A percentile compares a stretch with the other conserved stretches of the same genome.
phyloP scores from a whole-genome alignment of 441 rosid species.

The Brassica balearica region DNA sequence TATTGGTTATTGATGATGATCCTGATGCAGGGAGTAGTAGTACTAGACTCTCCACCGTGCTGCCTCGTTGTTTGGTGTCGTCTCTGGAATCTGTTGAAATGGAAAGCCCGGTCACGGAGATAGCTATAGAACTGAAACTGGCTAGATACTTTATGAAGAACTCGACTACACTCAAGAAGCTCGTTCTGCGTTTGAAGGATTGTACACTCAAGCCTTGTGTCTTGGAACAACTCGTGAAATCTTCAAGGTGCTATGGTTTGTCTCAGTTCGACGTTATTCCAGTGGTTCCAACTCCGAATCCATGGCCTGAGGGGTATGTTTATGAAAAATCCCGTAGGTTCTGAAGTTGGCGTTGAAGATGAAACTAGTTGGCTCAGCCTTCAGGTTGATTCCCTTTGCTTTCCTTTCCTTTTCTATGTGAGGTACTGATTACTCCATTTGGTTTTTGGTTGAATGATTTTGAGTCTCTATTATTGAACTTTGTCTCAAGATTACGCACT shows the following conservation, averaged over 20 bases:
- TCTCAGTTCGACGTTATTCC: constrained; percentile 15
- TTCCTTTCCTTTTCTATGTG: neutral
- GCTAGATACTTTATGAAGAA: constrained; percentile 24
- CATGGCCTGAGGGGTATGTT: neutral
- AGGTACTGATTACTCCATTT: neutral
- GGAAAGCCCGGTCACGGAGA: constrained; percentile 13
- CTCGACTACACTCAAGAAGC: constrained; percentile 14
- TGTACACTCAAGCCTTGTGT: constrained; percentile 2
- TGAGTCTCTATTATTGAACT: neutral
- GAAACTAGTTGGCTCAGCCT: neutral
- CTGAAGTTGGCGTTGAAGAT: neutral
- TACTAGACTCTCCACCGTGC: neutral
- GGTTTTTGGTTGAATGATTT: neutral
- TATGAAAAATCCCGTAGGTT: neutral
- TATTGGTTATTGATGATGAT: neutral
- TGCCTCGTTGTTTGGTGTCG: constrained; percentile 27
- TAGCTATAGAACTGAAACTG: neutral
- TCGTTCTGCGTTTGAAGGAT: constrained; percentile 25
- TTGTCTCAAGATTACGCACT: neutral
- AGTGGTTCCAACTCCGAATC: constrained; percentile 16
- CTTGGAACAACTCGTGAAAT: constrained; percentile 16
- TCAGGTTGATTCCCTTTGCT: neutral
- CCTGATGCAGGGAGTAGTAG: neutral
- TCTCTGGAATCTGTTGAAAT: constrained; percentile 29
- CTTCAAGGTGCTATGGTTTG: neutral